Conservation (phyloP, 2,329 filamentous ascomycete genomes). For the Fusarium praegraminearum region DNA sequence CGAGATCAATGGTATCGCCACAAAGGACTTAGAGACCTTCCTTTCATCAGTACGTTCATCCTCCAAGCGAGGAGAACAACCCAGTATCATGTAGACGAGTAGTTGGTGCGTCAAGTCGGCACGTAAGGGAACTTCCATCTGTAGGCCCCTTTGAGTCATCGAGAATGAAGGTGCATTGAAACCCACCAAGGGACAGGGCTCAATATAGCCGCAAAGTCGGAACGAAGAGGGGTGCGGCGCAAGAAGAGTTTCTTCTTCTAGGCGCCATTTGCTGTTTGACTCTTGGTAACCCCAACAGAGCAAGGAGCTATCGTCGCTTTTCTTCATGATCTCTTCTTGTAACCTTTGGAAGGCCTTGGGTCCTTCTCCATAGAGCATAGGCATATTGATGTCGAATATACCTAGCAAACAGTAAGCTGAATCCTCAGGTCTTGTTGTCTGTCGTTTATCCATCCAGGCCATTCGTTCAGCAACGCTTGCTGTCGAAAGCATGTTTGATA, state of each 20-base stretch:
- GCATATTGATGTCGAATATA: background rate
- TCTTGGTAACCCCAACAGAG: background rate
- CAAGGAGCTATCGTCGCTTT: background rate
- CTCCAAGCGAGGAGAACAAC: background rate
- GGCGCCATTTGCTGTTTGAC: too few species aligned
- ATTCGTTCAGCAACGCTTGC: background rate
- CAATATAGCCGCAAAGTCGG: background rate
- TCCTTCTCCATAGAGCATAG: background rate
- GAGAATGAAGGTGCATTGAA: background rate
- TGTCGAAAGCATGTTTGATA: too few species aligned
- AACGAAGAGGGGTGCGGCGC: background rate
- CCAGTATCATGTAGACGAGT: background rate
- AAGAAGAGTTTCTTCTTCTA: background rate
- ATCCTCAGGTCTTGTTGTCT: background rate
- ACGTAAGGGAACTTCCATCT: background rate
- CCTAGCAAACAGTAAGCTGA: background rate
- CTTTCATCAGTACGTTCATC: rapidly evolving
- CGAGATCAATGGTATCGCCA: background rate
- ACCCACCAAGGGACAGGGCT: background rate
- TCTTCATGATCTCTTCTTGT: background rate
- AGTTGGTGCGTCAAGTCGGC: background rate
- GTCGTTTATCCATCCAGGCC: background rate
- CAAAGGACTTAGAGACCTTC: background rate
- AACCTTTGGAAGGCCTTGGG: background rate
- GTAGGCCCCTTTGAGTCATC: background rate